phyloP scores from a whole-genome alignment of 352 stramenopile genomes.

The Phytopythium oedochilum region DNA sequence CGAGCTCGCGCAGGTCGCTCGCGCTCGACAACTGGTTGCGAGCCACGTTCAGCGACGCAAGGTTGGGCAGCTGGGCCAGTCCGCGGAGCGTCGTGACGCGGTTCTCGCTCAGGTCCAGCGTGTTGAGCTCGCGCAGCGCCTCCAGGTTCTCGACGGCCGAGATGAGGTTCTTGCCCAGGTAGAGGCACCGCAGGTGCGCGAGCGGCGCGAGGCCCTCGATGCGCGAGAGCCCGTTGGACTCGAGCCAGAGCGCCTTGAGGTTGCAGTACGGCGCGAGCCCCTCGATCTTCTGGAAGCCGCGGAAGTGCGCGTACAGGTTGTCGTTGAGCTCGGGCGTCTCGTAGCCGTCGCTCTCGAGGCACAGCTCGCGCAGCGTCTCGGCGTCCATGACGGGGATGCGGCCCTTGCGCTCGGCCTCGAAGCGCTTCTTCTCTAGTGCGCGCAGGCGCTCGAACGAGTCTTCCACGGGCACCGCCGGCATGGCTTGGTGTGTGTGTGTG shows the following conservation, averaged over 20 bases:
- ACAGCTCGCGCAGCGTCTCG: conserved; percentile 78
- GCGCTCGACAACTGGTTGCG: conserved; percentile 84
- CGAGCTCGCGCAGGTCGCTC: conserved; percentile 72
- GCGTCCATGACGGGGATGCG: conserved; percentile 86
- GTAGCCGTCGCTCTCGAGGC: conserved; percentile 91
- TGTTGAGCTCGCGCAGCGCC: conserved; percentile 77
- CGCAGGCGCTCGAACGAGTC: conserved; percentile 50
- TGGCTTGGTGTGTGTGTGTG: no score
- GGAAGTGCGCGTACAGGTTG: conserved; percentile 92
- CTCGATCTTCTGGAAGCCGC: conserved; percentile 92
- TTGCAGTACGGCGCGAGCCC: conserved; percentile 92
- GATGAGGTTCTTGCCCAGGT: conserved; percentile 93
- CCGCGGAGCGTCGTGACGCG: conserved; percentile 78
- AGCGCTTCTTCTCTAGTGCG: conserved; percentile 65
- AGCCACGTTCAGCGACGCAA: conserved; percentile 89
- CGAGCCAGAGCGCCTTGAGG: conserved; percentile 94
- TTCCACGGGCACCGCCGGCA: conserved; percentile 38
- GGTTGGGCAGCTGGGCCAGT: conserved; percentile 60
- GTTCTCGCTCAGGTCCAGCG: conserved; percentile 92
- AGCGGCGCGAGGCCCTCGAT: conserved; percentile 82
- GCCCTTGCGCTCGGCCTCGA: conserved; percentile 57
- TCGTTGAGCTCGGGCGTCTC: conserved; percentile 95
- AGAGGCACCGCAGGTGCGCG: conserved; percentile 86
- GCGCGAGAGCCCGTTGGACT: conserved; percentile 90
- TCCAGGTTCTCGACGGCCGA: conserved; percentile 69